phyloP scores from a whole-genome alignment of 179 eudicot species.

The Heliamphora pulchella region DNA sequence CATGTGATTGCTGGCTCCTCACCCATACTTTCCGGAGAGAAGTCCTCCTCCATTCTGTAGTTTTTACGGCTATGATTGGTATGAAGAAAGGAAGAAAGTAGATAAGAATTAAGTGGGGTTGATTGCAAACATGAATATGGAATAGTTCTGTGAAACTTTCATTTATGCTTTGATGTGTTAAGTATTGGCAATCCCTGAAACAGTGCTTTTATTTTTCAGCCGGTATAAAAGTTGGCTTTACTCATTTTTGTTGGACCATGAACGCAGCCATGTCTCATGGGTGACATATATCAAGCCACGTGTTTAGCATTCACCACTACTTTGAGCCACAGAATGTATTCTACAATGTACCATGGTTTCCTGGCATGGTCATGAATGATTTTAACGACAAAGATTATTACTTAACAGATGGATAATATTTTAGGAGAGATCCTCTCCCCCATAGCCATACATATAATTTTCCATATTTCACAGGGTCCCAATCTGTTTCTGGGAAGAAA shows the following conservation, averaged over 20 bases:
- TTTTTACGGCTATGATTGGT: neutral
- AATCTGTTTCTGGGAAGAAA: slow-evolving; percentile 27
- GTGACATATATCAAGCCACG: neutral
- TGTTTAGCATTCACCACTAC: neutral
- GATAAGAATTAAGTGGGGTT: neutral
- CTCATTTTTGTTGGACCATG: neutral
- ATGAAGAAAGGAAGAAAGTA: neutral
- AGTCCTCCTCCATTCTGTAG: neutral
- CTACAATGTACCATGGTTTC: neutral
- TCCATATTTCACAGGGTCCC: slow-evolving; percentile 35
- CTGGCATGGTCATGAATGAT: neutral
- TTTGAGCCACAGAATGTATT: neutral
- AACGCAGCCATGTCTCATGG: neutral
- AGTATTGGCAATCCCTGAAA: neutral
- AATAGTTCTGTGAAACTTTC: neutral
- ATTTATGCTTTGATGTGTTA: neutral
- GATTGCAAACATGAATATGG: neutral
- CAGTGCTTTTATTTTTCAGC: neutral
- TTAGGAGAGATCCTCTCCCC: slow-evolving; percentile 1
- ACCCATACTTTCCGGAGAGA: neutral
- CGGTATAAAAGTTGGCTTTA: neutral
- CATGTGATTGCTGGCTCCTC: neutral
- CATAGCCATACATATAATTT: neutral
- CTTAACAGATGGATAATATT: neutral
- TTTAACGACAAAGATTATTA: neutral